A percentile compares a stretch with the other conserved stretches of the same genome.
phyloP scores from a whole-genome alignment of 2,329 filamentous ascomycete species.

The Hypocreales sp. region DNA sequence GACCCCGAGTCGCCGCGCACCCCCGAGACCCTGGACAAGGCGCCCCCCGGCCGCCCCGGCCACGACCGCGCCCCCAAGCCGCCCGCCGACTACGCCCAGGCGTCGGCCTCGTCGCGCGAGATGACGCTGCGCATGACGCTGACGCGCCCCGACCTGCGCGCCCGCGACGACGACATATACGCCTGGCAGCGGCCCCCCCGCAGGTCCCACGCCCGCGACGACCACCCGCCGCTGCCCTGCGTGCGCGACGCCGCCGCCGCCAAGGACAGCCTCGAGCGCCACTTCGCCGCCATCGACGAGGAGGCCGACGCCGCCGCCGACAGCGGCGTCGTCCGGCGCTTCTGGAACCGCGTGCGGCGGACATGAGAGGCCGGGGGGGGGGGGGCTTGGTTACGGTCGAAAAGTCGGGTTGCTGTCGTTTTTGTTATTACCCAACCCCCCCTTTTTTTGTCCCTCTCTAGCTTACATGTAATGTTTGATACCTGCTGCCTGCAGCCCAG shows the following conservation, averaged over 20 bases:
- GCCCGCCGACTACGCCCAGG: slow-evolving; percentile 30
- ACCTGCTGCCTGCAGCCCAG: too few species aligned
- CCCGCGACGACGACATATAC: slow-evolving; percentile 56
- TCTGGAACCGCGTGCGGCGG: slow-evolving; percentile 47
- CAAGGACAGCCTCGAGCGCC: slow-evolving; percentile 38
- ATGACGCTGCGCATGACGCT: slow-evolving; percentile 97
- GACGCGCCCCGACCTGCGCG: slow-evolving; percentile 73
- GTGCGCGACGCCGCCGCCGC: slow-evolving; percentile 18
- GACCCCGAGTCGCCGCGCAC: slow-evolving; percentile 47
- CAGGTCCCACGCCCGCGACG: slow-evolving; percentile 26
- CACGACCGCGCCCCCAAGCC: slow-evolving; percentile 11
- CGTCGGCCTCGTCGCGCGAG: slow-evolving; percentile 49
- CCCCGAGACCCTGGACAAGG: slow-evolving; percentile 30
- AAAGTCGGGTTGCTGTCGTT: neutral
- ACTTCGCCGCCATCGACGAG: slow-evolving; percentile 37
- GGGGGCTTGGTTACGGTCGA: too few species aligned
- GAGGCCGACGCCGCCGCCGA: slow-evolving; percentile 25
- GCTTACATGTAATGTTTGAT: too few species aligned
- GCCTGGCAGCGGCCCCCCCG: slow-evolving; percentile 40
- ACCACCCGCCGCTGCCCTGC: slow-evolving; percentile 14
- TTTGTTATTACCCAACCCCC: too few species aligned
- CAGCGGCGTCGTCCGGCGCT: slow-evolving; percentile 40
- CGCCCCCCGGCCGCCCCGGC: slow-evolving; percentile 12
- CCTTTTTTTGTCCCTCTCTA: too few species aligned
- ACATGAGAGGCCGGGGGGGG: slow-evolving; percentile 8